Evolutionary conservation across 106 monocot species (phyloP), one percentile per base, ranked within the genome.

Genomic region (Amphibolis antarctica): DNA sequence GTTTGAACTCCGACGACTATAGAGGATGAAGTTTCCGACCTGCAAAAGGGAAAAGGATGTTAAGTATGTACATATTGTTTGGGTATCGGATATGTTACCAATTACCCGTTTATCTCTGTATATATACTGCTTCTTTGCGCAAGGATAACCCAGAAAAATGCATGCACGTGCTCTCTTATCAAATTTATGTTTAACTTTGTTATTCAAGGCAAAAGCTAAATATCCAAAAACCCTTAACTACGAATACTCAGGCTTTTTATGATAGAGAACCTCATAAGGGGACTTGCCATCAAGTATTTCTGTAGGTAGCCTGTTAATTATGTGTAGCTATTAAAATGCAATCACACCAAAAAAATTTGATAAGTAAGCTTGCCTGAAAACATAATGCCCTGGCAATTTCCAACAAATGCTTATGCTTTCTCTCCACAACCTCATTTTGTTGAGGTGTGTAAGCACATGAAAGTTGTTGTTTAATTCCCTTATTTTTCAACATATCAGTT

Each of bases 401-500:
- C 0, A 69, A n/a, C 5, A 69, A 9, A 18, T 62, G 36, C 1
- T 60, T n/a, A 44, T 71, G 60, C 15, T 63, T 71, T 43, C 53
- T 17, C 18, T 71, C 53, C 0, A 46, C 42, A 0, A 63, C 42
- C 10, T 62, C 62, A 53, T 71, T 71, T 28, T 62, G 60, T 71
- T 60, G 52, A 25, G 71, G 62, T n/a, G 60, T 21, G 17, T 71
- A 63, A 29, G 46, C 24, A 19, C 60, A 60, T 31, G 69, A 19
- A 1, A 27, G 29, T 21, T 70, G 60, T 48, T 71, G 62, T 15
- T 18, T 6, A 62, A 71, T 63, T 3, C 62, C 71, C 29, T 42
- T 6, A 11, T 10, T 18, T 48, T 45, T 12, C 1, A 69, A 10
- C 18, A n/a, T 48, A 10, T 50, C 12, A 27, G 0, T 4, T 3